Base-by-base conservation (phyloP, 306 rosid species). In the Sesbania bispinosa region DNA sequence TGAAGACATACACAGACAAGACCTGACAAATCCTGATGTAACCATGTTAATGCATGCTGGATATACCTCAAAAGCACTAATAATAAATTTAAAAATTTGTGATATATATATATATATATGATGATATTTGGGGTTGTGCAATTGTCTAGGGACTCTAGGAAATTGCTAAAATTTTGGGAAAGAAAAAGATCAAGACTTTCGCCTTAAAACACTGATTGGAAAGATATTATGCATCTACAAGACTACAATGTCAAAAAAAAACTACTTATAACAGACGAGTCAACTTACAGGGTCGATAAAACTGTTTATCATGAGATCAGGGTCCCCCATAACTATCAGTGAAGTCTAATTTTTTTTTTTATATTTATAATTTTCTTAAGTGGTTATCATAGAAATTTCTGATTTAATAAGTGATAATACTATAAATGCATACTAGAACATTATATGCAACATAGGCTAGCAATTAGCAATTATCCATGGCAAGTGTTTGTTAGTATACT, bases 401-500 rank as follows among this genome's bases (percentile, higher is more conserved):
- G n/a, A 73, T 33, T 13, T 32, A 23, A 14, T 7, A 19, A 48
- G 26, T 60, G 69, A 61, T 4, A 50, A 74, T 51, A 47, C 18
- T 36, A 29, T 47, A 10, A 9, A 21, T 6, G 4, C 50, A 61
- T 61, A 29, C 39, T 19, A 33, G 23, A 46, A 70, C 73, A 10
- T 9, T 6, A 55, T 36, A 36, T 71, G 43, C 23, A 64, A 48
- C 38, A 61, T 38, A 16, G 38, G 32, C 66, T 36, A 66, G 52
- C 59, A 53, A 42, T 65, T 36, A 66, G 52, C 59, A 53, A 42
- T 65, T 45, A 62, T 73, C 69, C 2, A 21, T 15, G 33, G 54
- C 43, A 52, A 19, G 41, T 10, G 39, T 32, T 51, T 4, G 21
- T n/a, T 8, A 29, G 13, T 15, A n/a, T 57, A 62, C 39, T 30